Evolutionary conservation across 208 protist genomes (phyloP).

Genomic region (Phytomonas sp.): DNA sequence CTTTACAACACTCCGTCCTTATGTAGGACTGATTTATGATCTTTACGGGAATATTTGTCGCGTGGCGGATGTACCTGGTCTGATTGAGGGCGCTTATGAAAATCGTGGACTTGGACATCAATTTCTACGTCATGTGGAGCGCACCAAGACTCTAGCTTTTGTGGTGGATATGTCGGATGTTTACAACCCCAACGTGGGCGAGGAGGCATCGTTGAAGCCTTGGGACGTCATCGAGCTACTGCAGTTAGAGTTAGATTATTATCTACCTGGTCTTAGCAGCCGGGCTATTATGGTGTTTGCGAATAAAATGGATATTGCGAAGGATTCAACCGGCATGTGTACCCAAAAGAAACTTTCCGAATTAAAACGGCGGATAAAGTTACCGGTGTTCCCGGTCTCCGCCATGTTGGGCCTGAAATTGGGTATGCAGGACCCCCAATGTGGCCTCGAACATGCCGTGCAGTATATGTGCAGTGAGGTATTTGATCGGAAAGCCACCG

Average conservation of each 20-base stretch:
- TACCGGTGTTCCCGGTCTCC: conserved; percentile 88
- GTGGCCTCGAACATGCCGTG: conserved; percentile 47
- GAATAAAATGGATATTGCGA: conserved; percentile 88
- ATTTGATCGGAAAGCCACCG: conserved; percentile 41
- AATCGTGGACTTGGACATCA: conserved; percentile 82
- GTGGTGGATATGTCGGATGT: conserved; percentile 87
- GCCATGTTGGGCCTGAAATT: conserved; percentile 63
- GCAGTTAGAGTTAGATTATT: conserved; percentile 81
- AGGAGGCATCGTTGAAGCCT: conserved; percentile 36
- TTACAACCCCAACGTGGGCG: conserved; percentile 28
- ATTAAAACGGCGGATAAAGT: conserved; percentile 37
- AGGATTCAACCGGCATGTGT: conserved; percentile 33
- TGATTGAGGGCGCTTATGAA: conserved; percentile 89
- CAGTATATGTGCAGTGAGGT: conserved; percentile 64
- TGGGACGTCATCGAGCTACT: conserved; percentile 81
- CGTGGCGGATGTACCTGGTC: conserved; percentile 84
- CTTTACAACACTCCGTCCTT: conserved; percentile 89
- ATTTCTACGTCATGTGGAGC: conserved; percentile 90
- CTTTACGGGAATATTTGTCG: conserved; percentile 76
- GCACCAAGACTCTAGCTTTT: conserved; percentile 75
- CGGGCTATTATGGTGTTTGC: conserved; percentile 78
- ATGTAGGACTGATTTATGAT: conserved; percentile 80
- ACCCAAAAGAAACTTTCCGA: conserved; percentile 54
- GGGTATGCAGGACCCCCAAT: conserved; percentile 35
- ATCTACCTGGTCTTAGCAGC: conserved; percentile 55